Percentiles rank a stretch among this genome's conserved stretches.
Conservation (phyloP, 2,329 filamentous ascomycete genomes). For the Calonectria pteridis region DNA sequence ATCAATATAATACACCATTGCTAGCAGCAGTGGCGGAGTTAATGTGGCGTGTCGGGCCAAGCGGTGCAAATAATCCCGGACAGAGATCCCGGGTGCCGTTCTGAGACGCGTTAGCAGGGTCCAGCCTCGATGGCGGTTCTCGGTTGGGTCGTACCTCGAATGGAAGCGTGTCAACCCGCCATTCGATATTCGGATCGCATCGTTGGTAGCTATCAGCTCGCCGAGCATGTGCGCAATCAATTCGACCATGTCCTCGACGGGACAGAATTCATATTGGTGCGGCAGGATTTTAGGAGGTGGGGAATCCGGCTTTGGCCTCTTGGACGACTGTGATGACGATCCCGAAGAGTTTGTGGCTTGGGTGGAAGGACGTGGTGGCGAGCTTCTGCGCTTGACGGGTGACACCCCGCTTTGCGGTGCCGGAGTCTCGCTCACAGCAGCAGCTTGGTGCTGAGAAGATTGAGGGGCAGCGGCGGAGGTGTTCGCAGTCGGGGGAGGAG, state of each 20-base stretch:
- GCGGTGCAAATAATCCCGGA: slow-evolving; percentile 92
- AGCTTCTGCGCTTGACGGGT: slow-evolving; percentile 51
- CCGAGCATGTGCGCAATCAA: slow-evolving; percentile 95
- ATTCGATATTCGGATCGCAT: slow-evolving; percentile 80
- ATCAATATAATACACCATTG: slow-evolving; percentile 99
- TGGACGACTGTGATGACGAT: slow-evolving; percentile 54
- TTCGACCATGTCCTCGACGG: slow-evolving; percentile 87
- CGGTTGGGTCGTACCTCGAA: slow-evolving; percentile 73
- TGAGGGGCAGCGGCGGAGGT: slow-evolving; percentile 32
- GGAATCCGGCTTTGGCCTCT: slow-evolving; percentile 65
- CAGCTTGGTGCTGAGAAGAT: slow-evolving; percentile 26
- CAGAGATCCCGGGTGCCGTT: slow-evolving; percentile 88
- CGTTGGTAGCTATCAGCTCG: slow-evolving; percentile 94
- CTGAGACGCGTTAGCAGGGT: slow-evolving; percentile 51
- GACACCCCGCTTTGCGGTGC: slow-evolving; percentile 43
- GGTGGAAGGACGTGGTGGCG: slow-evolving; percentile 44
- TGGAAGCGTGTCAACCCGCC: slow-evolving; percentile 94
- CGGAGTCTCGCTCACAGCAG: slow-evolving; percentile 26
- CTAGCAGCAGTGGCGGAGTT: slow-evolving; percentile 91
- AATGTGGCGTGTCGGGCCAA: slow-evolving; percentile 94
- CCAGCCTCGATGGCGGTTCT: slow-evolving; percentile 17
- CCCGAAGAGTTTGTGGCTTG: slow-evolving; percentile 44
- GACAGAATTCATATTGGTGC: slow-evolving; percentile 82
- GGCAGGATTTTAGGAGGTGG: slow-evolving; percentile 73
- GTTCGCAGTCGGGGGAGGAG: slow-evolving; percentile 28